Evolutionary conservation across 768 basidiomycete genomes (phyloP).

Genomic region (Lactifluus rugatus): DNA sequence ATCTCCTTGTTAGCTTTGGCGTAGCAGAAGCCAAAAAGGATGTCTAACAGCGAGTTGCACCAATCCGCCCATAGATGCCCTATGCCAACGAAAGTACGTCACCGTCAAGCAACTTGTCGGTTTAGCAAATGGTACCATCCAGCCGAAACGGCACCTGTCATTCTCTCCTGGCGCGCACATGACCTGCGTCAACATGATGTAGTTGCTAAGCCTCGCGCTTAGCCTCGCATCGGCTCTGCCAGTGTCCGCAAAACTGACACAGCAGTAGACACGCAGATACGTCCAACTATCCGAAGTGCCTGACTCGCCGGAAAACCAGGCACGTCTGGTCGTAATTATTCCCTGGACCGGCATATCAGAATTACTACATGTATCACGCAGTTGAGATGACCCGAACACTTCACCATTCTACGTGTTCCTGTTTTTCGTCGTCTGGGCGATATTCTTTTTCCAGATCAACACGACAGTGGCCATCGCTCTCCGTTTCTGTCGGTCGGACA

Average conservation of each 20-base stretch:
- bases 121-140: neutral
- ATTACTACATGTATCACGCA: slow-evolving; percentile 31
- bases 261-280: slow-evolving; percentile 17
- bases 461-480: slow-evolving; percentile 9
- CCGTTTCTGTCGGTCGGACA: neutral
- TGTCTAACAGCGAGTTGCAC: neutral
- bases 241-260: slow-evolving; percentile 6
- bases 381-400: slow-evolving; percentile 36
- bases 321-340: slow-evolving; percentile 31
- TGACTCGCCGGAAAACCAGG: slow-evolving; percentile 26
- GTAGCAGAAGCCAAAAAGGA: neutral
- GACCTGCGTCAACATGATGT: slow-evolving; percentile 13
- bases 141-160: neutral
- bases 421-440: slow-evolving; percentile 40
- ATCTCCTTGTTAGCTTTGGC: neutral
- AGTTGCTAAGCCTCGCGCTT: slow-evolving; percentile 15
- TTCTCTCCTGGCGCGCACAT: neutral
- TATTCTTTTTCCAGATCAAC: slow-evolving; percentile 31
- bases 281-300: slow-evolving; percentile 22
- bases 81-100: neutral
- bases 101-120: slow-evolving; percentile 6
- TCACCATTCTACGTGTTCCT: slow-evolving; percentile 40
- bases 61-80: neutral
- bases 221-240: slow-evolving; percentile 14
- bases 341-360: slow-evolving; percentile 30